Evolutionary conservation across 371 early-diverging fungal species (phyloP).

Genomic region (Phascolomyces articulosus): DNA sequence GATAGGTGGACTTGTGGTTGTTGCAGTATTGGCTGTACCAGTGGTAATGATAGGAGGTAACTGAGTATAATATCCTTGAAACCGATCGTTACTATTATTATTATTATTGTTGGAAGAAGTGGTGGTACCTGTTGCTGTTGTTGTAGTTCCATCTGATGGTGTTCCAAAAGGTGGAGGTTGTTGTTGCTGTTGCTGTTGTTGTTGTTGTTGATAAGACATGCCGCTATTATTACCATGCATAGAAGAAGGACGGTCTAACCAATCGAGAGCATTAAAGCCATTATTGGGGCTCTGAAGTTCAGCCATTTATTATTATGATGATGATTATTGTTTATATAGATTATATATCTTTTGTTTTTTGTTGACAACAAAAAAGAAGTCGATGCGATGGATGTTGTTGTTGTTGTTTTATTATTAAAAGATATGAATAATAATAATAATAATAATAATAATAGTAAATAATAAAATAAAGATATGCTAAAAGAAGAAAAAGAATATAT

Average conservation of each 20-base stretch:
- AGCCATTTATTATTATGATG: no score
- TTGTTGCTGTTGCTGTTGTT: conserved; percentile 2
- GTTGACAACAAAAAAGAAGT: conserved; percentile 2
- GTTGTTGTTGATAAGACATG: background rate
- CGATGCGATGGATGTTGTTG: no score
- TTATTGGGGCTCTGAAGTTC: conserved; percentile 17
- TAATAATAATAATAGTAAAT: no score
- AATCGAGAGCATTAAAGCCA: conserved; percentile 17
- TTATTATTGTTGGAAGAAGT: background rate
- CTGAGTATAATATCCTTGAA: conserved; percentile 19
- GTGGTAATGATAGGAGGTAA: conserved; percentile 22
- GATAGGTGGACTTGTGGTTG: conserved; percentile 4
- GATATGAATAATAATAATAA: no score
- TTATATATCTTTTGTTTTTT: background rate
- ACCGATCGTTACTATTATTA: conserved; percentile 7
- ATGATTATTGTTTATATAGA: no score
- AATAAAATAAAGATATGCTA: no score
- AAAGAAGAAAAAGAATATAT: background rate
- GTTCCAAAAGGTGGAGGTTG: no score
- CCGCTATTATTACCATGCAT: conserved; percentile 9
- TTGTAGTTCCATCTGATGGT: no score
- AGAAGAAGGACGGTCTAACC: conserved; percentile 10
- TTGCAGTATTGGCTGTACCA: background rate
- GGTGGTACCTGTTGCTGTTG: background rate
- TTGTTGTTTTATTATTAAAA: no score